Base-by-base conservation (phyloP, 2,329 filamentous ascomycete genomes). In the Periconia digitata region DNA sequence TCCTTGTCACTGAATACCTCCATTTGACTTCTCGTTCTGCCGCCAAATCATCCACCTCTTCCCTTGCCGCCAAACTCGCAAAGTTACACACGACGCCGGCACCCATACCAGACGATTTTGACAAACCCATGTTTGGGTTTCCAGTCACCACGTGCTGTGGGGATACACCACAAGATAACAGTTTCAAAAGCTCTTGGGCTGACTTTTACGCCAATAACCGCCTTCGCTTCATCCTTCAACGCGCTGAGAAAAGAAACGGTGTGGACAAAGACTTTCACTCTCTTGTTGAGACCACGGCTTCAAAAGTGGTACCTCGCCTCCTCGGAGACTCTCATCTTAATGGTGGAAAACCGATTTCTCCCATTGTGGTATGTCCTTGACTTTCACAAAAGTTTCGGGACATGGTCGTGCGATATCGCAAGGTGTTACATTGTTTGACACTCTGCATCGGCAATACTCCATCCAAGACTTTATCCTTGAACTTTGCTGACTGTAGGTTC, bases 141-240 rank as follows among this genome's bases (percentile, higher is more conserved):
- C 87, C 89, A 0, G 85, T 87, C 0, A 75, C 87, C 1, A 96
- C 92, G 0, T 96, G 89, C 71, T 96, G 92, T 70, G 92, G 92
- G 2, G 83, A 89, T 39, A 94, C 90, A 7, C 81, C 80, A 35
- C 92, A 96, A 72, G 83, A 90, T 40, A 97, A 96, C 65, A 74
- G 74, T 0, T 95, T 82, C 74, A 81, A 77, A 40, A 73, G 76
- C 6, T 87, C 83, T 10, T 97, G 92, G 92, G 84, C 88, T 1
- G 85, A 90, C 0, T 96, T 97, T 63, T 96, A 90, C 67, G 88
- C 87, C 1, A 79, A 95, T 23, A 85, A 86, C 58, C 79, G 92
- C 3, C 72, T 96, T 42, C 76, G 85, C 10, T 79, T 78, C 41
- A 85, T 96, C 40, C 64, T 89, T 12, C 70, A 71, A 7, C 75